These are phyloP conservation scores for Massariosphaeria phaeospora DNA, from an alignment of 495 filamentous ascomycete species.

Conservation along the genomic window DNA sequence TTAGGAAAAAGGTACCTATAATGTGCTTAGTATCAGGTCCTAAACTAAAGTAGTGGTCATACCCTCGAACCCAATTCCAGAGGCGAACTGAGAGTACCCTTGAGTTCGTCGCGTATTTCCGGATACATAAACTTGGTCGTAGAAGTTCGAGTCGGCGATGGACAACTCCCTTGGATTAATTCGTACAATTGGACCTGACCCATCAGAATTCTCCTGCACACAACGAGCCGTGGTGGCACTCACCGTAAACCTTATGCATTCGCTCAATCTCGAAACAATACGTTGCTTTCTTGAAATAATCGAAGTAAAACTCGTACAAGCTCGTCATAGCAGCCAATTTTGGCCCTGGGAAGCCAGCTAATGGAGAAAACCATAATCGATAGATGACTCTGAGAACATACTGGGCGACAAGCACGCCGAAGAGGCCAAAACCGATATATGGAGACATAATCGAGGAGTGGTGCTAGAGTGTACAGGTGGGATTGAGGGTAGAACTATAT, in stretches of 20 bases:
- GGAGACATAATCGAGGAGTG: no score
- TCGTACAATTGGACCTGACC: neutral
- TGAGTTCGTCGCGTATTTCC: neutral
- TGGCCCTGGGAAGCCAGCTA: conserved; percentile 18
- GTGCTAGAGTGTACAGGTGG: no score
- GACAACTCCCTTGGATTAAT: neutral
- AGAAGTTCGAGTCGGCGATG: neutral
- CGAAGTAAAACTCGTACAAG: conserved; percentile 21
- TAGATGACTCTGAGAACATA: conserved; percentile 6
- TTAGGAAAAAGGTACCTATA: conserved; percentile 6
- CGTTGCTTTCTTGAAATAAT: conserved; percentile 9
- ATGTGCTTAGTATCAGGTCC: no score
- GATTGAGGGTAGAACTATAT: no score
- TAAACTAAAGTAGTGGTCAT: no score
- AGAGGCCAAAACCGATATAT: no score
- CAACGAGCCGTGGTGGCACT: no score
- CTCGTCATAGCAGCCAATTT: conserved; percentile 12
- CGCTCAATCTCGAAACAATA: conserved; percentile 20
- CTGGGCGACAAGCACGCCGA: no score
- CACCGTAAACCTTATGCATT: conserved; percentile 18
- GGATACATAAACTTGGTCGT: neutral
- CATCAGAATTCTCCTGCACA: no score
- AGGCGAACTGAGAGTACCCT: neutral
- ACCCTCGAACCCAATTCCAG: neutral
- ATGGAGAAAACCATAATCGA: conserved; percentile 15